Base-by-base conservation (phyloP, 2,329 filamentous ascomycete genomes). In the Verticillium dahliae region DNA sequence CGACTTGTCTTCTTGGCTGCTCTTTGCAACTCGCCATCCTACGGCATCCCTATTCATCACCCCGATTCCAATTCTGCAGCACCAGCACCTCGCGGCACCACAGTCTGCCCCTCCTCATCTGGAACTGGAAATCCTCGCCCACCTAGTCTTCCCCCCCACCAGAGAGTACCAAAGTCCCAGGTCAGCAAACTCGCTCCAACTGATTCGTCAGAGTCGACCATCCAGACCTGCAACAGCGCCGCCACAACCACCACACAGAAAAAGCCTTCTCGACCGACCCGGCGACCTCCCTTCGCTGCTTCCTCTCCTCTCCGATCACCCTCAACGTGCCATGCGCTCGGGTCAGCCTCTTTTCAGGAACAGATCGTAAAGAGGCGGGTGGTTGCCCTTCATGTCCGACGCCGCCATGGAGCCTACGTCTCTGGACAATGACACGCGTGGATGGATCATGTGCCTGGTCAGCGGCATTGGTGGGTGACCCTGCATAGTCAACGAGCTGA, bases 381-480 rank as follows among this genome's bases (percentile, higher is more conserved):
- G 59, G 57, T 52, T 59, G 27, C 45, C 57, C 55, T 57, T 62
- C 37, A 55, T 35, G 57, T 52, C 56, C 61, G 67, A 65, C 67
- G 71, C 18, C 18, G 18, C 69, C 72, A 82, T 81, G 77, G 73
- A 73, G 60, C 67, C 66, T 61, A 68, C 67, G 58, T 74, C 69
- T 39, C 71, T 90, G 66, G 83, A 87, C 72, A 95, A 94, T 78
- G 94, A 98, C 78, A 89, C 89, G 65, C 86, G 92, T 66, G 94
- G 95, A 70, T 98, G 94, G 94, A 89, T 98, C 68, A 91, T 98
- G 90, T 88, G 83, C 70, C 81, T 92, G 66, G 91, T 93, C 75
- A 96, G 92, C 71, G 87, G 92, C 60, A 76, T 86, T 65, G 85
- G 85, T 88, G 69, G 62, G 83, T 52, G 45, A 52, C 45, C 45